phyloP scores from a whole-genome alignment of 148 eudicot genomes.

The Hydrangea macrophylla region DNA sequence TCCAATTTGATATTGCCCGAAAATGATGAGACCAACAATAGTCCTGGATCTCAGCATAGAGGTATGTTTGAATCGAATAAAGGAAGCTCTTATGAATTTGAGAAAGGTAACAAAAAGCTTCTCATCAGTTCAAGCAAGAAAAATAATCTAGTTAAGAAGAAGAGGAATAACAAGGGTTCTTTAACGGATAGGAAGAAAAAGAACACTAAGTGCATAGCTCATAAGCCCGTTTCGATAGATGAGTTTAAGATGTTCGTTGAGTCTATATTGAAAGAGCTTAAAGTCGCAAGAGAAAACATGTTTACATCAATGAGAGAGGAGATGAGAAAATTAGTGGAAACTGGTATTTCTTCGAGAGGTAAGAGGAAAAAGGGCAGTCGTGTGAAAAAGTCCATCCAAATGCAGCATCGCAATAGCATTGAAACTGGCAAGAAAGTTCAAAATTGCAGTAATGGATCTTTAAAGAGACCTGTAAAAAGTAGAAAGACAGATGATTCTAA shows the following conservation, averaged over 20 bases:
- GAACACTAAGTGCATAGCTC: slow-evolving; percentile 10
- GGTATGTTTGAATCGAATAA: slow-evolving; percentile 5
- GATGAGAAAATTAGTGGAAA: slow-evolving; percentile 24
- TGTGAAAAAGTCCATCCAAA: background rate
- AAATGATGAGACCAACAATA: slow-evolving; percentile 20
- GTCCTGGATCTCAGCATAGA: slow-evolving; percentile 16
- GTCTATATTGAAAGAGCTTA: slow-evolving; percentile 45
- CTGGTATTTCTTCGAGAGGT: slow-evolving; percentile 17
- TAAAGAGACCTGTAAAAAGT: slow-evolving; percentile 18
- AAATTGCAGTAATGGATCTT: slow-evolving; percentile 14
- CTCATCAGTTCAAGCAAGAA: slow-evolving; percentile 2
- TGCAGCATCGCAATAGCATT: background rate
- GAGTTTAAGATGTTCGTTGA: slow-evolving; percentile 37
- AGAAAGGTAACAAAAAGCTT: slow-evolving; percentile 6
- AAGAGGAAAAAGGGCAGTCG: slow-evolving; percentile 13
- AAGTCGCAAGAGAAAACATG: slow-evolving; percentile 45
- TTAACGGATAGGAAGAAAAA: background rate
- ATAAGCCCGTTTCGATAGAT: slow-evolving; percentile 22
- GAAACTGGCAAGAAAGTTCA: slow-evolving; percentile 19
- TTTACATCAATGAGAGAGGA: slow-evolving; percentile 45
- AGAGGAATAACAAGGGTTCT: slow-evolving; percentile 15
- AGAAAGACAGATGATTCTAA: slow-evolving; percentile 17
- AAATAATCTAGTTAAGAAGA: slow-evolving; percentile 8
- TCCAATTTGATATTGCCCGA: slow-evolving; percentile 22
- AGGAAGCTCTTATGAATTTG: background rate